Conservation (phyloP, 495 filamentous ascomycete genomes). For the Daldinia caldariorum region DNA sequence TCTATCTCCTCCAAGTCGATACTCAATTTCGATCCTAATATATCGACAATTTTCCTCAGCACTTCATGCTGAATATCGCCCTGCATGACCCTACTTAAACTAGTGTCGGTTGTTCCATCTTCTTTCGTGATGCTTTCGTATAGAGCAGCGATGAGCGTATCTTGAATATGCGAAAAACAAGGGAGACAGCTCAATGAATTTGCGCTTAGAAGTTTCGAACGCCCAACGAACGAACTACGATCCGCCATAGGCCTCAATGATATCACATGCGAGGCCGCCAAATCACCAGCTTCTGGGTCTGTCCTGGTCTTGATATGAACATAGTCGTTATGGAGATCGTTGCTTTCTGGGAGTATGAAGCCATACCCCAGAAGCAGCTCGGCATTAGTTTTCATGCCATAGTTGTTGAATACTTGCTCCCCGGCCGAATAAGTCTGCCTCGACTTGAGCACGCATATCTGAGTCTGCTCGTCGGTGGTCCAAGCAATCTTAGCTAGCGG, state of each 20-base stretch:
- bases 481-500: conserved; percentile 55
- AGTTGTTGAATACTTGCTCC: conserved; percentile 64
- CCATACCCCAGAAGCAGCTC: conserved; percentile 65
- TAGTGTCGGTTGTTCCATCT: conserved; percentile 20
- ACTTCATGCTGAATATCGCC: conserved; percentile 35
- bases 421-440: conserved; percentile 36
- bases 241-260: conserved; percentile 52
- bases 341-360: conserved; percentile 56
- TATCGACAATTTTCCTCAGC: conserved; percentile 36
- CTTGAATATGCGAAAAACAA: conserved; percentile 55
- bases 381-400: conserved; percentile 63
- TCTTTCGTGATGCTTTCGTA: conserved; percentile 41
- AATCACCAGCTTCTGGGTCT: conserved; percentile 39
- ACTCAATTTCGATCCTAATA: conserved; percentile 42
- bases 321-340: conserved; percentile 60
- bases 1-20: conserved; percentile 50
- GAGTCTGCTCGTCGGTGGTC: conserved; percentile 43
- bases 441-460: conserved; percentile 36
- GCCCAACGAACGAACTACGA: conserved; percentile 50
- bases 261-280: conserved; percentile 49
- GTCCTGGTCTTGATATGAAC: conserved; percentile 57
- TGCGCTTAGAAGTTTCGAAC: conserved; percentile 41
- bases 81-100: conserved; percentile 40
- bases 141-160: conserved; percentile 50
- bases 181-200: conserved; percentile 45